A percentile compares a stretch with the other conserved stretches of the same genome.
Conservation (phyloP, 768 basidiomycete species). For the Ephemerocybe angulata region DNA sequence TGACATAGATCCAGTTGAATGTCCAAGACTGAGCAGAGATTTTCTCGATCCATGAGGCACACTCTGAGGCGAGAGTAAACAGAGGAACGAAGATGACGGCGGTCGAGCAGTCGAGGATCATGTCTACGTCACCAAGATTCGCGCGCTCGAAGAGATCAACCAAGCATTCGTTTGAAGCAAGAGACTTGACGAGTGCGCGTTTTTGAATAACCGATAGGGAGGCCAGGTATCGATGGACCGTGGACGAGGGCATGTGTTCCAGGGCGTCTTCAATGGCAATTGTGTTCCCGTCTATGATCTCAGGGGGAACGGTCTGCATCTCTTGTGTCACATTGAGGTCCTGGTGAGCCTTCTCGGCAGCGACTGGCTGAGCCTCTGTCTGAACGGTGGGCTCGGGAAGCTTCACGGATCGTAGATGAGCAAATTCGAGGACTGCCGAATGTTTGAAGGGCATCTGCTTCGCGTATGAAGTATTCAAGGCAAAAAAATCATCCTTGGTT, state of each 20-base stretch:
- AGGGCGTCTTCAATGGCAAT: slow-evolving; percentile 34
- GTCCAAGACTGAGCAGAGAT: slow-evolving; percentile 62
- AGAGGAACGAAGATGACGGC: slow-evolving; percentile 51
- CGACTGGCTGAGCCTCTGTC: not conserved
- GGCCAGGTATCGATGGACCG: slow-evolving; percentile 60
- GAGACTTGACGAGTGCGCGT: slow-evolving; percentile 50
- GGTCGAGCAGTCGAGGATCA: slow-evolving; percentile 63
- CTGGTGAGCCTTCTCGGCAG: slow-evolving; percentile 4
- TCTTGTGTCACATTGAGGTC: slow-evolving; percentile 3
- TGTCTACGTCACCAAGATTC: slow-evolving; percentile 53
- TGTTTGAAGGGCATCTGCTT: slow-evolving; percentile 25
- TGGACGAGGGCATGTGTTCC: slow-evolving; percentile 24
- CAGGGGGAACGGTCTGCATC: slow-evolving; percentile 30
- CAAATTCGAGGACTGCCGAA: slow-evolving; percentile 34
- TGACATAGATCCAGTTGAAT: slow-evolving; percentile 49
- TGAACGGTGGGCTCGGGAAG: slow-evolving; percentile 16
- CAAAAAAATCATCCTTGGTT: not conserved
- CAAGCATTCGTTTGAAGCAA: slow-evolving; percentile 41
- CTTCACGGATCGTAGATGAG: slow-evolving; percentile 37
- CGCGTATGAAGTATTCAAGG: not conserved
- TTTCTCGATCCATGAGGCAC: slow-evolving; percentile 38
- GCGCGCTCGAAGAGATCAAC: slow-evolving; percentile 66
- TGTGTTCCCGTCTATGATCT: slow-evolving; percentile 43
- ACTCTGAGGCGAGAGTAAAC: slow-evolving; percentile 46
- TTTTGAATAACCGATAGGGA: slow-evolving; percentile 70